These are phyloP conservation scores for Hemerocallis citrina DNA, from an alignment of 106 monocot species.

Conservation along the genomic window DNA sequence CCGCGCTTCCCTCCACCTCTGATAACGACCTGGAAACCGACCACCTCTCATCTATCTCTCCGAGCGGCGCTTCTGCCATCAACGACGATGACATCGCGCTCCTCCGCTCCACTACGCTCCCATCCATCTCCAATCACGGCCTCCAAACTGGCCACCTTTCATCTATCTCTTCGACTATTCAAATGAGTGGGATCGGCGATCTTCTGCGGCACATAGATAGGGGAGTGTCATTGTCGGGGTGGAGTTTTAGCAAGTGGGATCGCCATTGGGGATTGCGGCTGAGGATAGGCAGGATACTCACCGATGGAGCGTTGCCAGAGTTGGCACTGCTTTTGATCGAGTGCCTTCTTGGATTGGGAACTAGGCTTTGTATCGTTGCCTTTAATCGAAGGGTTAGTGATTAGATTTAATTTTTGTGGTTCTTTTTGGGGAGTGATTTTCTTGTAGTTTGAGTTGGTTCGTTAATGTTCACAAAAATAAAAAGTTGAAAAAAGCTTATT, in stretches of 20 bases:
- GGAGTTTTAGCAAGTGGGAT: conserved; percentile 10
- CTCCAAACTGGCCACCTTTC: conserved; percentile 28
- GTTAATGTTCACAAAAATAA: no score
- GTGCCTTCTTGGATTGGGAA: conserved; percentile 93
- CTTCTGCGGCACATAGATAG: conserved; percentile 52
- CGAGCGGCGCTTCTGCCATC: not conserved
- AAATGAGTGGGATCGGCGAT: conserved; percentile 46
- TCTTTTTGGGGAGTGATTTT: no score
- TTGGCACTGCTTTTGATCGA: conserved; percentile 96
- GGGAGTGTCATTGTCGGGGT: conserved; percentile 34
- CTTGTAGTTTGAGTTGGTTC: no score
- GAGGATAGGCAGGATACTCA: conserved; percentile 26
- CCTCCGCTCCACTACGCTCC: conserved; percentile 22
- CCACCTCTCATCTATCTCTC: no score
- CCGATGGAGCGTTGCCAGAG: conserved; percentile 92
- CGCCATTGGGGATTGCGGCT: conserved; percentile 5
- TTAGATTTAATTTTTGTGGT: no score
- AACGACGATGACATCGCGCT: conserved; percentile 39
- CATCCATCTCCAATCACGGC: conserved; percentile 25
- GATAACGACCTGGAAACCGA: no score
- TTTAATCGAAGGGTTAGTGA: conserved; percentile 92
- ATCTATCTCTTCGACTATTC: not conserved
- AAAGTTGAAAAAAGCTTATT: no score
- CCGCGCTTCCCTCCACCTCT: no score
- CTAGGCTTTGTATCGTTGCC: conserved; percentile 92